Base-by-base conservation (phyloP, 768 basidiomycete species). In the Hericium erinaceus region DNA sequence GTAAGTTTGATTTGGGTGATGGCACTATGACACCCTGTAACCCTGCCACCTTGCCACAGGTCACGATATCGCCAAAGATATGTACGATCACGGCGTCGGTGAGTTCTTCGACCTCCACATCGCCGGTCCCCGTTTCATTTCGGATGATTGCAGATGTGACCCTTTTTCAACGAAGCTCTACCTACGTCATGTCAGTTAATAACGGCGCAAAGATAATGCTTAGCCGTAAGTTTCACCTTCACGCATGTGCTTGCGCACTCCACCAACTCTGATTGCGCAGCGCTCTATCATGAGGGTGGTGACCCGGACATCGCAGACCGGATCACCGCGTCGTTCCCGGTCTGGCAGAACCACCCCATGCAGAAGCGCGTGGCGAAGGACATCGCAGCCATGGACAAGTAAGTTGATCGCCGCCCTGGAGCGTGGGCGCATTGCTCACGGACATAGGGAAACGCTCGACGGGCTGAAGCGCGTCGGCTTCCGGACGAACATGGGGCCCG, bases 361-460 rank as follows among this genome's bases (percentile, higher is more conserved):
- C 69, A 75, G 26, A 65, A 71, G 60, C 70, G 78, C 4, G 24
- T 74, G 6, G 73, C 66, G 4, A 72, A 71, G 41, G 64, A 68
- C 3, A 76, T 86, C 13, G 82, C 79, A 0, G 76, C 80, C 48
- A 73, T 75, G 2, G 85, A 87, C 68, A 80, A 75, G 82, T 38
- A 44, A 26, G 12, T 38, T 6, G 11, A 10, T 37, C 41, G 3
- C 22, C 24, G n/a, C 4, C 12, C 44, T 7, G 16, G 39, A 46
- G 20, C 20, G 9, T 16, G 16, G 37, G 26, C 54, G 12, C n/a
- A 10, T 41, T 12, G 24, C n/a, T 48, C 44, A 12, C 33, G n/a
- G 28, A 9, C 33, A 18, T 39, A 82, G 79, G 54, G 73, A 76
- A 18, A 58, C 78, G n/a, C 72, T 86, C 0, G 79, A 83, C 3